Evolutionary conservation across 139 green algal species (phyloP).

Genomic region (Tetradesmus obliquus): DNA sequence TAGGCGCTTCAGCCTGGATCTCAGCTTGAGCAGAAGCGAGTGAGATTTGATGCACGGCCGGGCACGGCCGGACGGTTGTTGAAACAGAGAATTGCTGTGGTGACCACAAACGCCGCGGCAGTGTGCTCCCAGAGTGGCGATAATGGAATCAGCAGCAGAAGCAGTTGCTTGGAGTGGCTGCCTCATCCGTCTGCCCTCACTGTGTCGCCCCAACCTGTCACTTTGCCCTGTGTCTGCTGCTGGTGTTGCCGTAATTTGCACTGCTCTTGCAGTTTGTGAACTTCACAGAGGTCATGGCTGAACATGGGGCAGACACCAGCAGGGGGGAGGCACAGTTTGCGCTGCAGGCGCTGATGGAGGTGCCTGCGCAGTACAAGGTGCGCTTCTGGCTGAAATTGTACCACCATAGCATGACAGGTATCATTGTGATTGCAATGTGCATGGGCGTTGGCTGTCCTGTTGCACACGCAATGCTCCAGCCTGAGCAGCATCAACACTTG

Average conservation of each 20-base stretch:
- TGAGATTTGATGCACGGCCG: background rate
- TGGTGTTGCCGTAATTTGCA: background rate
- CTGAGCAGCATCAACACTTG: no score
- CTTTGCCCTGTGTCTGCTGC: background rate
- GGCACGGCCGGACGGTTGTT: background rate
- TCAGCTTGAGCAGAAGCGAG: background rate
- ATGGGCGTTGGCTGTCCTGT: background rate
- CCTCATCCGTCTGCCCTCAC: no score
- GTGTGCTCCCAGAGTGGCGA: background rate
- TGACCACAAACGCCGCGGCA: background rate
- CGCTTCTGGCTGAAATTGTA: background rate
- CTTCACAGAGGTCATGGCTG: slow-evolving; percentile 66
- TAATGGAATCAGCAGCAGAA: no score
- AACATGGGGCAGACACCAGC: background rate
- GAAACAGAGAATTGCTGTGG: background rate
- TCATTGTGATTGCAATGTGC: background rate
- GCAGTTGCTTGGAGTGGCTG: background rate
- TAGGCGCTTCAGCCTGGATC: background rate
- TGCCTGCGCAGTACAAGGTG: slow-evolving; percentile 81
- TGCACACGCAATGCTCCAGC: background rate
- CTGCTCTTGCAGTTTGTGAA: slow-evolving; percentile 78
- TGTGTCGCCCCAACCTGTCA: background rate
- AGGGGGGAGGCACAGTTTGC: slow-evolving; percentile 71
- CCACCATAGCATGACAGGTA: no score
- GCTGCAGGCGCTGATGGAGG: slow-evolving; percentile 79